phyloP scores from a whole-genome alignment of 768 basidiomycete species.

The Boletus subparvulus region DNA sequence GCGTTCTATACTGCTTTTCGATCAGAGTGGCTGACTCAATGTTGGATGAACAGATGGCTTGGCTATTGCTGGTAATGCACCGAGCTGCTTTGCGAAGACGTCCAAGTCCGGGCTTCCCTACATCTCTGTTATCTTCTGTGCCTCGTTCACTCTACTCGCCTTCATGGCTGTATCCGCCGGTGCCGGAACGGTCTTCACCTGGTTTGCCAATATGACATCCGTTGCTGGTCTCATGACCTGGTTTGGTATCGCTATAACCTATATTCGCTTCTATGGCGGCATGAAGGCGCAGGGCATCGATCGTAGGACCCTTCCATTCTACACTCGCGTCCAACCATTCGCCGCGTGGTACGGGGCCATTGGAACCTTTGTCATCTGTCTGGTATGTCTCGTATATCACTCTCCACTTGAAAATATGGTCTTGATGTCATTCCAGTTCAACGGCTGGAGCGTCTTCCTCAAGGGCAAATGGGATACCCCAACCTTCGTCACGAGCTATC shows the following conservation, averaged over 20 bases:
- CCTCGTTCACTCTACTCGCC: conserved; percentile 66
- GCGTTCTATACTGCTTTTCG: conserved; percentile 25
- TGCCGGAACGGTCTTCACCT: conserved; percentile 73
- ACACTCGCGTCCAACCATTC: conserved; percentile 64
- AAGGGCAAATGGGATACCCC: conserved; percentile 52
- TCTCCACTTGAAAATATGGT: neutral
- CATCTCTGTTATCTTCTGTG: conserved; percentile 65
- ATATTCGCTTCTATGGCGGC: conserved; percentile 83
- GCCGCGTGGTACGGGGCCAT: conserved; percentile 57
- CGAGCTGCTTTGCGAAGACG: conserved; percentile 70
- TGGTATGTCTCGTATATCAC: conserved; percentile 45
- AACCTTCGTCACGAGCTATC: conserved; percentile 82
- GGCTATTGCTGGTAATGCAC: conserved; percentile 77
- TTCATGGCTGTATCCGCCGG: conserved; percentile 75
- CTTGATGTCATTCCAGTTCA: conserved; percentile 45
- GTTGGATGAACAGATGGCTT: conserved; percentile 60
- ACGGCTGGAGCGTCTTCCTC: conserved; percentile 53
- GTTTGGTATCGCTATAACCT: conserved; percentile 75
- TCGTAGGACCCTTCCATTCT: conserved; percentile 69
- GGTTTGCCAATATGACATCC: conserved; percentile 79
- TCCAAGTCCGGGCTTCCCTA: conserved; percentile 75
- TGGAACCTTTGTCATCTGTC: conserved; percentile 48
- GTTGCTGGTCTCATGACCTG: conserved; percentile 73
- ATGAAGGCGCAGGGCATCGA: conserved; percentile 77
- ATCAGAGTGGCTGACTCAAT: neutral